phyloP scores from a whole-genome alignment of 1,284 basidiomycete species.

The Abortiporus biennis region DNA sequence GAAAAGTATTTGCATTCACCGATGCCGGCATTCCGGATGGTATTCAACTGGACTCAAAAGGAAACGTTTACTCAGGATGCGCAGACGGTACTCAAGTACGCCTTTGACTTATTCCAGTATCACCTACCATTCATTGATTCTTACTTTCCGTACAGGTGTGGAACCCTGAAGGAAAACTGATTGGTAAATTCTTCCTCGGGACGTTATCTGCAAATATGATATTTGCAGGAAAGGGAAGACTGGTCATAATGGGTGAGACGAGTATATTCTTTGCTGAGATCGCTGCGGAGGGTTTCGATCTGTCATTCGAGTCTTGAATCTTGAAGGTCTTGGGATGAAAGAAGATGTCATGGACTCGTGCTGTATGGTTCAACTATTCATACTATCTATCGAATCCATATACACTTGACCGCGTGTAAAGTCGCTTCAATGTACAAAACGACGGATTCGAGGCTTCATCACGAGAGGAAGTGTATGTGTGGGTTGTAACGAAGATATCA shows the following conservation, averaged over 20 bases:
- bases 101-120: constrained; percentile 3
- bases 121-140: background rate
- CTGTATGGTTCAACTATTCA: too few species aligned
- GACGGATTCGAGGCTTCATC: too few species aligned
- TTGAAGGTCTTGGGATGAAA: too few species aligned
- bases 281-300: constrained; percentile 27
- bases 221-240: constrained; percentile 56
- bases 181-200: constrained; percentile 73
- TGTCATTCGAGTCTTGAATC: too few species aligned
- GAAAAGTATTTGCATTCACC: constrained; percentile 65
- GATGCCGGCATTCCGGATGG: constrained; percentile 63
- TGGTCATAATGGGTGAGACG: constrained; percentile 67
- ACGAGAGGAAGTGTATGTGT: too few species aligned
- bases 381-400: too few species aligned
- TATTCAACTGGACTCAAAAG: constrained; percentile 50
- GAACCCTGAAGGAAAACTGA: constrained; percentile 52
- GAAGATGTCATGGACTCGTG: too few species aligned
- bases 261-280: constrained; percentile 60
- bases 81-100: constrained; percentile 67
- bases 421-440: too few species aligned
- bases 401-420: too few species aligned
- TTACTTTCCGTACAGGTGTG: constrained; percentile 41
- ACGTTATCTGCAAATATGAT: constrained; percentile 56
- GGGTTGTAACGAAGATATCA: too few species aligned
- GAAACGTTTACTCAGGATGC: constrained; percentile 65